Conservation (phyloP, 441 rosid species). For the Jatropha multifida region DNA sequence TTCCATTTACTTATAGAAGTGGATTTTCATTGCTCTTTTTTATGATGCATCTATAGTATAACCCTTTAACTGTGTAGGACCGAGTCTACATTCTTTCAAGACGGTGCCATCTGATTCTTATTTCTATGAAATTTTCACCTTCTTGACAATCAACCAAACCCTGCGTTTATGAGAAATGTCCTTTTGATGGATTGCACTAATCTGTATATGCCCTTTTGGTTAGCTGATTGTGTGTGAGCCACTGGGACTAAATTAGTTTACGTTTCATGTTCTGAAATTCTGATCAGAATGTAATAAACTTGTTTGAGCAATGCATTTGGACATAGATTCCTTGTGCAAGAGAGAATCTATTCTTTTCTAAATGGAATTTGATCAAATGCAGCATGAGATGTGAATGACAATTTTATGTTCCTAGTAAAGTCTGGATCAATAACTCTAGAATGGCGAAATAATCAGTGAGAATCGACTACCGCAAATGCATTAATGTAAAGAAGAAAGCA, state of each 20-base stretch:
- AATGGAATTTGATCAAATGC: not conserved
- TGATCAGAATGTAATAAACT: not conserved
- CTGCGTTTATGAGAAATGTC: not conserved
- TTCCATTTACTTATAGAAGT: not conserved
- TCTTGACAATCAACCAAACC: not conserved
- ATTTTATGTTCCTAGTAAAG: not conserved
- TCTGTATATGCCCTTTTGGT: not conserved
- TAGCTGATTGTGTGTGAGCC: not conserved
- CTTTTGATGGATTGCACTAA: not conserved
- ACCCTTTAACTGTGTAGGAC: not conserved
- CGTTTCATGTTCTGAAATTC: not conserved
- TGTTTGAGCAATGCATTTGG: not conserved
- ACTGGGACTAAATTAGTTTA: not conserved
- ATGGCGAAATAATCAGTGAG: too few relatives aligned
- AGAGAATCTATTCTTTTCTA: not conserved
- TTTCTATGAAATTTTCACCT: not conserved
- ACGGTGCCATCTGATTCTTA: not conserved
- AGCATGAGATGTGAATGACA: not conserved
- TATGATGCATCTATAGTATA: not conserved
- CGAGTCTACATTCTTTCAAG: not conserved
- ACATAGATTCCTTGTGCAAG: not conserved
- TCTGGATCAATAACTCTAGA: not conserved
- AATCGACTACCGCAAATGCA: too few relatives aligned
- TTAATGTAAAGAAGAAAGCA: too few relatives aligned
- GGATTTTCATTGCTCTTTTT: not conserved